phyloP scores from a whole-genome alignment of 495 filamentous ascomycete genomes.

The Amphirosellinia nigrospora region DNA sequence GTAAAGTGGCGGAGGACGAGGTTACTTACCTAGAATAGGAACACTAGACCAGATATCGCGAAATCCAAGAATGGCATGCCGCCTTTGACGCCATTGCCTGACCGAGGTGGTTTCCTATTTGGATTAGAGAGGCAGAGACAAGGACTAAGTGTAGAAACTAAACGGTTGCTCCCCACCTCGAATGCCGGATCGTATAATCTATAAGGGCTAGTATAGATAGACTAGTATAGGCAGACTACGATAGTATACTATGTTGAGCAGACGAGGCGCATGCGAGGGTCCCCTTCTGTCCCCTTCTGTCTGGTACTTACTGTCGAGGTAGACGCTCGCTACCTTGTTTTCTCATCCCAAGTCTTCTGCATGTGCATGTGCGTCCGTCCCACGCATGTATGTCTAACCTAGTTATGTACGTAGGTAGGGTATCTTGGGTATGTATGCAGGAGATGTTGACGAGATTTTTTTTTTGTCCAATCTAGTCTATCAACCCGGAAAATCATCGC shows the following conservation, averaged over 20 bases:
- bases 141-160: background rate
- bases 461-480: no score
- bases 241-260: no score
- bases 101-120: slow-evolving; percentile 2
- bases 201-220: background rate
- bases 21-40: background rate
- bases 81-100: background rate
- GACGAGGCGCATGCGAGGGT: background rate
- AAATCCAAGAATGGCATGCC: slow-evolving; percentile 21
- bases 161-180: background rate
- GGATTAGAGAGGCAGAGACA: background rate
- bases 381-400: slow-evolving; percentile 12
- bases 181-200: slow-evolving; percentile 17
- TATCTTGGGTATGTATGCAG: slow-evolving; percentile 11
- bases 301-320: slow-evolving; percentile 15
- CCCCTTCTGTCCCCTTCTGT: background rate
- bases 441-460: background rate
- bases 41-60: slow-evolving; percentile 2
- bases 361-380: slow-evolving; percentile 8
- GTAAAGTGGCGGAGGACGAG: background rate
- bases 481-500: background rate
- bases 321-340: slow-evolving; percentile 16
- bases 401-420: slow-evolving; percentile 17
- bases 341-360: slow-evolving; percentile 1
- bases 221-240: no score